Conservation (phyloP, 2,329 filamentous ascomycete genomes). For the Sporothrix curviconia region DNA sequence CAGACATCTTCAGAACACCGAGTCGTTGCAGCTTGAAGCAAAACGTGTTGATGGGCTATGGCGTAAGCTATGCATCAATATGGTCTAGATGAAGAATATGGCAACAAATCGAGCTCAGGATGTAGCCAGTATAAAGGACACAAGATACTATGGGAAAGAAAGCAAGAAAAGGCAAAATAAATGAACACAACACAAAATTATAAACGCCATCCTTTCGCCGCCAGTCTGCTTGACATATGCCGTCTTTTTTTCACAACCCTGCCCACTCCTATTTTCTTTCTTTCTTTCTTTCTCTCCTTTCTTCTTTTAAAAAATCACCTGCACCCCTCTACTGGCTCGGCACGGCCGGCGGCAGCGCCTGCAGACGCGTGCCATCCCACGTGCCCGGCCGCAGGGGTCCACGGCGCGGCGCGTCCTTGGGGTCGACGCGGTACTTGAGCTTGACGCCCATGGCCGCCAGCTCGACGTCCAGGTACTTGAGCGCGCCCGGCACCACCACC, state of each 20-base stretch:
- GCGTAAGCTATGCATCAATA: too few species aligned
- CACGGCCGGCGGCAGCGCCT: not conserved
- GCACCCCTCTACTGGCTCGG: not conserved
- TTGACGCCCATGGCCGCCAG: slow-evolving; percentile 93
- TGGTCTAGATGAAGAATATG: too few species aligned
- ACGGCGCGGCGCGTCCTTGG: slow-evolving; percentile 58
- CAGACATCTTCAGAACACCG: too few species aligned
- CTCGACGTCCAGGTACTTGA: slow-evolving; percentile 92
- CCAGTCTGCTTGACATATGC: not conserved
- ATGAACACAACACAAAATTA: not conserved
- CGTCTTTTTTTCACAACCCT: too few species aligned
- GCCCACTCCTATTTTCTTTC: not conserved
- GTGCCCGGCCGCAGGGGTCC: slow-evolving; percentile 38
- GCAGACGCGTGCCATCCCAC: slow-evolving; percentile 15
- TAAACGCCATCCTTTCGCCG: not conserved
- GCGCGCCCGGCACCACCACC: slow-evolving; percentile 84
- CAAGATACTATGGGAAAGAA: too few species aligned
- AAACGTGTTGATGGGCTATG: too few species aligned
- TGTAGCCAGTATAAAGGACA: too few species aligned
- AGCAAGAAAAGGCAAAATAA: too few species aligned
- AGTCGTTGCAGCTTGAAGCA: too few species aligned
- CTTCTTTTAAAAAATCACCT: too few species aligned
- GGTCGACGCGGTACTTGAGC: slow-evolving; percentile 68
- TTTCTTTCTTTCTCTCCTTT: not conserved
- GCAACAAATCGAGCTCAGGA: too few species aligned